Evolutionary conservation across 2,329 filamentous ascomycete species (phyloP).

Genomic region (Cladophialophora immunda): DNA sequence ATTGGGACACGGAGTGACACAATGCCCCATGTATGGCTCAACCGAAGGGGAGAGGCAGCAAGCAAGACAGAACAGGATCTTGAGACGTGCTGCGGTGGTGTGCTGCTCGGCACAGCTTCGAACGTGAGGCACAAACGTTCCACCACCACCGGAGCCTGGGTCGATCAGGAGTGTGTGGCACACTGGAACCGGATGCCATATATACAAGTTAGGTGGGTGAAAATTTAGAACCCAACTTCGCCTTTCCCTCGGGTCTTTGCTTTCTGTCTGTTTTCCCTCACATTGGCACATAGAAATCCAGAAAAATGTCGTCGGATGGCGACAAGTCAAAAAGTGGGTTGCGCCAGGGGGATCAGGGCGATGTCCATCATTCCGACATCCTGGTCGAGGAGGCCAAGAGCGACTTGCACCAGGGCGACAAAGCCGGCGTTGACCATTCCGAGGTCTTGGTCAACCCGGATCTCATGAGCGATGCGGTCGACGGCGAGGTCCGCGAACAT

Average conservation of each 20-base stretch:
- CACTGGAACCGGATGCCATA: neutral
- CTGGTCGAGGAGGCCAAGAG: neutral
- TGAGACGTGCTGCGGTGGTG: neutral
- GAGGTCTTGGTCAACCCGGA: conserved; percentile 50
- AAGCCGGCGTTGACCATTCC: conserved; percentile 44
- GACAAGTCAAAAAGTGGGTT: conserved; percentile 18
- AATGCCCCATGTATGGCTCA: neutral
- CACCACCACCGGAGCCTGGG: neutral
- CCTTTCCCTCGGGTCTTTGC: neutral
- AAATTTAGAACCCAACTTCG: neutral
- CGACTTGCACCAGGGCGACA: neutral
- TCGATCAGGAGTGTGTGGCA: neutral
- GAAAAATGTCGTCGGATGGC: conserved; percentile 23
- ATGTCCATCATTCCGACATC: neutral
- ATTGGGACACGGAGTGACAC: neutral
- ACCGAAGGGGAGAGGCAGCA: neutral
- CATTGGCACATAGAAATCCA: neutral
- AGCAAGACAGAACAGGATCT: neutral
- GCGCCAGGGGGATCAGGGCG: conserved; percentile 1
- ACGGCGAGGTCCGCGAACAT: conserved; percentile 65
- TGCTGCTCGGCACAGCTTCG: neutral
- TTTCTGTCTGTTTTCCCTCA: neutral
- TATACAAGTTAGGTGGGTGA: conserved; percentile 1
- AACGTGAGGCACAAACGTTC: neutral
- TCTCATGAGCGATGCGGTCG: conserved; percentile 60